Conservation (phyloP, 345 rosid genomes). For the Bruguiera gymnorhiza region DNA sequence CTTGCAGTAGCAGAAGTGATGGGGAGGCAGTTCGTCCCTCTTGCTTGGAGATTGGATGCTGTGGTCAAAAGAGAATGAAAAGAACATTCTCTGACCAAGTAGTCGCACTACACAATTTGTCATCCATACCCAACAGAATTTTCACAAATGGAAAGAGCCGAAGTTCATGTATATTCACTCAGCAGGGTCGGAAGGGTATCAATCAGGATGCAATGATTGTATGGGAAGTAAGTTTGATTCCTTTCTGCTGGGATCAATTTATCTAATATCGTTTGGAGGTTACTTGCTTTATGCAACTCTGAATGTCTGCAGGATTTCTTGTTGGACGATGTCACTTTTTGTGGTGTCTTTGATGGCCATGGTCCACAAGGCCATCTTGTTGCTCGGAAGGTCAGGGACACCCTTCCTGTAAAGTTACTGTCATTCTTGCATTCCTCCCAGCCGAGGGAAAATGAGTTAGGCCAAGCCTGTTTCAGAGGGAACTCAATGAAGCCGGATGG, state of each 20-base stretch:
- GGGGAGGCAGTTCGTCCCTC: slow-evolving; percentile 55
- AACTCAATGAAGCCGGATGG: slow-evolving; percentile 46
- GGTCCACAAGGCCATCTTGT: slow-evolving; percentile 99
- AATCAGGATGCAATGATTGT: slow-evolving; percentile 98
- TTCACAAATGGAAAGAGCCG: slow-evolving; percentile 78
- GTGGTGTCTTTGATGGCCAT: slow-evolving; percentile 98
- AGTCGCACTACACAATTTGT: slow-evolving; percentile 56
- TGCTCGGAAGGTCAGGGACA: slow-evolving; percentile 92
- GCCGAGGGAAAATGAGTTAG: slow-evolving; percentile 49
- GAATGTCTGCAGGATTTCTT: slow-evolving; percentile 67
- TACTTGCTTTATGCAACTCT: slow-evolving; percentile 15
- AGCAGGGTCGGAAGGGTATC: slow-evolving; percentile 95
- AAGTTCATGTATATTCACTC: slow-evolving; percentile 87
- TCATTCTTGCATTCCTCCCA: slow-evolving; percentile 54
- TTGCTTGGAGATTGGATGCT: slow-evolving; percentile 57
- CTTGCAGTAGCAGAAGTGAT: slow-evolving; percentile 74
- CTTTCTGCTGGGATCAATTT: slow-evolving; percentile 17
- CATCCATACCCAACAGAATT: slow-evolving; percentile 73
- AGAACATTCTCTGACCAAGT: slow-evolving; percentile 68
- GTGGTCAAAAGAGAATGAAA: slow-evolving; percentile 69
- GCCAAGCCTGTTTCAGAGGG: slow-evolving; percentile 47
- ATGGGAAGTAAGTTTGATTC: slow-evolving; percentile 82
- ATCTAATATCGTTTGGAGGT: slow-evolving; percentile 14
- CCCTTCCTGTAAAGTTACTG: slow-evolving; percentile 72
- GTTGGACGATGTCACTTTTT: slow-evolving; percentile 78